These are phyloP conservation scores for Curvularia spicifera DNA, from an alignment of 2,329 filamentous ascomycete genomes.

Conservation along the genomic window DNA sequence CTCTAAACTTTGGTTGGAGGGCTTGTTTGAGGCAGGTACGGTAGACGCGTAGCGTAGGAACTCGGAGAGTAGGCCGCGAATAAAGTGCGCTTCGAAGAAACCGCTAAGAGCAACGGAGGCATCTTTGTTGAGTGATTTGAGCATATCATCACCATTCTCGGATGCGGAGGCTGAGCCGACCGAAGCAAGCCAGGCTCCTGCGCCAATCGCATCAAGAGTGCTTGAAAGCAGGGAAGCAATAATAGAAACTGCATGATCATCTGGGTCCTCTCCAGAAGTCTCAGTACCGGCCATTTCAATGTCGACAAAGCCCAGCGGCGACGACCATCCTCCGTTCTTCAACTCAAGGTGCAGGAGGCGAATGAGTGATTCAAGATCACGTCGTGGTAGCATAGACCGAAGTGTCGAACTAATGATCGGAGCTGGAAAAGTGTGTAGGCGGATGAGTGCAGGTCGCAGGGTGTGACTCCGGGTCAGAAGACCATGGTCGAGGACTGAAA, in stretches of 20 bases:
- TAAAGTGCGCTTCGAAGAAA: constrained; percentile 70
- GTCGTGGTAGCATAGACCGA: constrained; percentile 66
- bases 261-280: constrained; percentile 58
- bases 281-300: constrained; percentile 41
- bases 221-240: constrained; percentile 74
- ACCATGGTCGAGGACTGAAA: constrained; percentile 70
- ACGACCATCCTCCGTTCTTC: constrained; percentile 76
- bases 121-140: constrained; percentile 70
- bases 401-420: constrained; percentile 67
- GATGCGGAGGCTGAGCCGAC: constrained; percentile 59
- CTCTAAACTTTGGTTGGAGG: constrained; percentile 41
- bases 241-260: constrained; percentile 72
- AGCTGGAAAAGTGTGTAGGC: constrained; percentile 70
- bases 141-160: constrained; percentile 66
- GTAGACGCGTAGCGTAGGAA: constrained; percentile 63
- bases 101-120: constrained; percentile 74
- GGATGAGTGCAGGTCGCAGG: constrained; percentile 71
- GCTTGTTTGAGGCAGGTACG: constrained; percentile 40
- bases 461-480: constrained; percentile 67
- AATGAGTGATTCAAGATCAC: constrained; percentile 74
- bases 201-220: constrained; percentile 76
- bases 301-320: constrained; percentile 69
- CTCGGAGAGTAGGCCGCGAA: constrained; percentile 70
- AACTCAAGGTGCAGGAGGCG: constrained; percentile 75
- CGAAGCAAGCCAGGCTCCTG: constrained; percentile 70